Evolutionary conservation across 2,329 filamentous ascomycete genomes (phyloP).

Genomic region (Bipolaris victoriae): DNA sequence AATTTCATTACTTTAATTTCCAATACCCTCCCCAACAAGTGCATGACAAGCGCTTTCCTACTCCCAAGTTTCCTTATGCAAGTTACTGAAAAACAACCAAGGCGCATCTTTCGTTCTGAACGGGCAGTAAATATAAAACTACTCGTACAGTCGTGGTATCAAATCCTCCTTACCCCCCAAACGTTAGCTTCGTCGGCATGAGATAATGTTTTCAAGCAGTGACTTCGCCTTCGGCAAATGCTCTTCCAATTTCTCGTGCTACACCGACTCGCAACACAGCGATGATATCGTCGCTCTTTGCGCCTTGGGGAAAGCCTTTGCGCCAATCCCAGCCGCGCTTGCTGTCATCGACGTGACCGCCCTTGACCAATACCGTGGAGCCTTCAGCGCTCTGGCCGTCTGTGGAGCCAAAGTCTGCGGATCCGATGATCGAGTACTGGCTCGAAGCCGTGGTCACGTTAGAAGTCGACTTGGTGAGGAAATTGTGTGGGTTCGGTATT

Average conservation of each 20-base stretch:
- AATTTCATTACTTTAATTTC: conserved; percentile 3
- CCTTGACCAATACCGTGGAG: conserved; percentile 56
- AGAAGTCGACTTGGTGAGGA: conserved; percentile 65
- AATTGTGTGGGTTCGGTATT: conserved; percentile 21
- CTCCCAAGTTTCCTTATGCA: neutral
- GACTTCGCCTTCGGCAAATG: conserved; percentile 72
- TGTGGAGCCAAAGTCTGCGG: conserved; percentile 68
- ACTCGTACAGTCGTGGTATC: conserved; percentile 8
- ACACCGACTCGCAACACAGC: conserved; percentile 73
- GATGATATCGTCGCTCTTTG: conserved; percentile 73
- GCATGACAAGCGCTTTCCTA: neutral
- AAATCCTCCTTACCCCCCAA: neutral
- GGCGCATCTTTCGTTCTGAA: neutral
- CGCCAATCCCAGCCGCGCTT: conserved; percentile 78
- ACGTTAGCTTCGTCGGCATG: neutral
- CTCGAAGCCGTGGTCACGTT: conserved; percentile 60
- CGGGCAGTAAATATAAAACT: neutral
- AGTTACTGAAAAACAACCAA: neutral
- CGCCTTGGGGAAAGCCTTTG: conserved; percentile 61
- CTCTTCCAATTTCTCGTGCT: conserved; percentile 72
- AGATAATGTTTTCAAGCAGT: neutral
- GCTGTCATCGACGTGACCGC: conserved; percentile 45
- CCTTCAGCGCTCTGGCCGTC: conserved; percentile 46
- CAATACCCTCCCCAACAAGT: neutral
- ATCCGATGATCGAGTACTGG: conserved; percentile 74